Percentiles rank a stretch among this genome's conserved stretches.
Evolutionary conservation across 2,329 filamentous ascomycete species (phyloP).

Genomic region (Knoxdaviesia capensis): DNA sequence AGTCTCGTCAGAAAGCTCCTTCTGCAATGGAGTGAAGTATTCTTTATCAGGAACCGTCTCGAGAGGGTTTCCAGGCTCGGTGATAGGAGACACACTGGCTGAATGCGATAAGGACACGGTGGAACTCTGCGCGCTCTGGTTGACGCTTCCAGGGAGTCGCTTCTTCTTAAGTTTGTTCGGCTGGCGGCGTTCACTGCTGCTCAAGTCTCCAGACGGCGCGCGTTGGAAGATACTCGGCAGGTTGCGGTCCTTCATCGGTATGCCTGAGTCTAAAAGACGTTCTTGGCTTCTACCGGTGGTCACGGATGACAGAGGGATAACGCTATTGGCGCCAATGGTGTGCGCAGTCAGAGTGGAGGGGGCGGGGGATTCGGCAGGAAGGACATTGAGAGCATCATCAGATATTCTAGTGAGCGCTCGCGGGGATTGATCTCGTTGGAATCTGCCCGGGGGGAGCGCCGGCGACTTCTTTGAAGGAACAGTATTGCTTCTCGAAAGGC

Average conservation of each 20-base stretch:
- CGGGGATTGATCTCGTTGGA: constrained; percentile 21
- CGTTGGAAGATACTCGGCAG: constrained; percentile 52
- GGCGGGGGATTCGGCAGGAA: constrained; percentile 4
- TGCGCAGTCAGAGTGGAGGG: constrained; percentile 1
- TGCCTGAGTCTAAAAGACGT: constrained; percentile 17
- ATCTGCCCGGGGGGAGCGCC: constrained; percentile 44
- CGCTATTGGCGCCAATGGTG: constrained; percentile 9
- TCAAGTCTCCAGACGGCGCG: constrained; percentile 34
- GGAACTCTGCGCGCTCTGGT: constrained; percentile 81
- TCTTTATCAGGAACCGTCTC: constrained; percentile 13
- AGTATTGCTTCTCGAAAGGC: constrained; percentile 59
- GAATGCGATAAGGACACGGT: constrained; percentile 46
- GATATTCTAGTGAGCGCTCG: constrained; percentile 4
- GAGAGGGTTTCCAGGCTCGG: constrained; percentile 25
- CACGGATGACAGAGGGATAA: constrained; percentile 11
- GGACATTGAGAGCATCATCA: constrained; percentile 4
- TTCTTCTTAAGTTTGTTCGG: constrained; percentile 91
- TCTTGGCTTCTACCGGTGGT: constrained; percentile 26
- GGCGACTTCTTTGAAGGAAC: constrained; percentile 81
- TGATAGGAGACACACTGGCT: constrained; percentile 22
- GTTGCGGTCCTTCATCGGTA: constrained; percentile 44
- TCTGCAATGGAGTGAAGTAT: neutral
- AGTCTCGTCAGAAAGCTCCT: constrained; percentile 8
- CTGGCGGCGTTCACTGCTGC: constrained; percentile 40
- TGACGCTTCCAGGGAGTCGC: constrained; percentile 51